Evolutionary conservation across 345 rosid genomes (phyloP), one percentile per base, ranked within the genome.

Genomic region (Eutrema heterophyllum): DNA sequence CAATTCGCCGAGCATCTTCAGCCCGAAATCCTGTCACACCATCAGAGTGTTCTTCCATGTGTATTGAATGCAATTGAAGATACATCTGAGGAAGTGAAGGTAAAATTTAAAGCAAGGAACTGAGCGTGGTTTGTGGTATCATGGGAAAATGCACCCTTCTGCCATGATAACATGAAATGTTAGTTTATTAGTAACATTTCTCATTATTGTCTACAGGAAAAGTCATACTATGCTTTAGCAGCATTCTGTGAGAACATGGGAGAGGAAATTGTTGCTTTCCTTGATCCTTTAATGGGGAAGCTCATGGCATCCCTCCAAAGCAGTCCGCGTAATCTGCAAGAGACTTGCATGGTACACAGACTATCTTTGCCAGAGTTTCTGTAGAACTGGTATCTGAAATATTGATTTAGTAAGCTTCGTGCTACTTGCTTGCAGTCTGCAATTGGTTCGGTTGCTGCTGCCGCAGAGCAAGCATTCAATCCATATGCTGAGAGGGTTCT

Each of bases 241-340:
- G 96, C 98, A 52, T 96, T 92, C 70, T 96, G 99, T 84, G 99
- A 96, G 85, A 78, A 96, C 81, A 96, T 96, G 99, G 98, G 96
- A 40, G 89, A 82, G 76, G 99, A 96, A 75, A 96, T 96, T 76
- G 91, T 88, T 78, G 86, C 94, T 21, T 92, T 80, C 74, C 96
- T 96, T 73, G 99, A 90, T 75, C 89, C 88, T 80, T 80, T 96
- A 76, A 96, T 90, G 99, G 87, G 81, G 78, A 92, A 88, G 85
- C 87, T 96, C 71, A 81, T 96, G 83, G 82, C 76, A 63, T 86
- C 97, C 58, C 98, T 96, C 41, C 86, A 86, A 81, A 89, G 46
- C 75, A 90, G 95, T 70, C 85, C 95, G 7, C 96, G 96, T 40
- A 90, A 90, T 82, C 75, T 90, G 88, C 99, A 96, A 81, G 99